Evolutionary conservation across 78 protist genomes (phyloP), one percentile per base, ranked within the genome.

Genomic region (Ministeria vibrans): DNA sequence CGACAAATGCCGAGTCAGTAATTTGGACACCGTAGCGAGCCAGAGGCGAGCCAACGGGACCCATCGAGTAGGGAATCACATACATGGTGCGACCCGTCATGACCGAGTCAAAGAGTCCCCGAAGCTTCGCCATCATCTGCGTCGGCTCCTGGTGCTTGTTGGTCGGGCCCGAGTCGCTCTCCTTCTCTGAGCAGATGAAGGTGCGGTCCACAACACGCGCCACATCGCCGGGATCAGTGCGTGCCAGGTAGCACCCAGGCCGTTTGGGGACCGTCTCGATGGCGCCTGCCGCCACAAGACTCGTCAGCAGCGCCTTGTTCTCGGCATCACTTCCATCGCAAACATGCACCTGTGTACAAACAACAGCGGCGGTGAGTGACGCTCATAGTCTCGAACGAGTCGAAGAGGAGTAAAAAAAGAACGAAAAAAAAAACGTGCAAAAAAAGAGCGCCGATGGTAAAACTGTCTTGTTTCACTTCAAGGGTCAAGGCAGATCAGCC

Each of bases 41-140:
- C 46, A 87, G 72, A 9, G 61, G 78, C n/a, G 90, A 79, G 30
- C 86, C 82, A 22, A 87, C 27, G 51, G 94, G 94, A 18, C 94
- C 96, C 94, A 90, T 90, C 34, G 84, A 46, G 77, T 85, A 90
- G 42, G 97, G 97, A 80, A 93, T 77, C 27, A 93, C 91, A 44
- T 87, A 93, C 92, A 93, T 83, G 27, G 95, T 91, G 49, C 95
- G 82, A 46, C 95, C 80, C 62, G 46, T 72, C 97, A 93, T 93
- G 59, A 80, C 68, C 5, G 88, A 87, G 4, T 28, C 63, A 51
- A 88, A 91, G 39, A 77, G 59, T 49, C 79, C 74, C 25, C 77
- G 72, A 81, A 93, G 63, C 25, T 53, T 36, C 11, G 11, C n/a
- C 51, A 71, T 62, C 95, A 91, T 89, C 63, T 89, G 87, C 2